Percentiles rank a stretch among this genome's conserved stretches.
Evolutionary conservation across 2,329 filamentous ascomycete genomes (phyloP).

Genomic region (Didymella keratinophila): DNA sequence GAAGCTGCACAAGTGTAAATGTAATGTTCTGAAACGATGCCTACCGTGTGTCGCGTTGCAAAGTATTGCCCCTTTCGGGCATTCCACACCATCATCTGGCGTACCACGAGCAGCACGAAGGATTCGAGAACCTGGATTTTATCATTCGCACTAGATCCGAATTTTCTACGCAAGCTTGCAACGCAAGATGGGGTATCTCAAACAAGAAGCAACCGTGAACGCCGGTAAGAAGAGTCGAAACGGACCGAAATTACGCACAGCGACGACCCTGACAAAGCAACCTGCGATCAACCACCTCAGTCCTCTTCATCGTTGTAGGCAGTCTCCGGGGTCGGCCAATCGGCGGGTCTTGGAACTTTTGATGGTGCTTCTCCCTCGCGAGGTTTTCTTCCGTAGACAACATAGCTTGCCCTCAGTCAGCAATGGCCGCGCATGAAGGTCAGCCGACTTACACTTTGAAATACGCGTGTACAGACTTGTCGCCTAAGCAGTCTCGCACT

Average conservation of each 20-base stretch:
- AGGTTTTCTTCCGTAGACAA: slow-evolving; percentile 42
- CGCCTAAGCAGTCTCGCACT: slow-evolving; percentile 51
- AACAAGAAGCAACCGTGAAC: slow-evolving; percentile 3
- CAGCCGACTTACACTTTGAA: slow-evolving; percentile 51
- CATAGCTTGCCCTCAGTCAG: slow-evolving; percentile 29
- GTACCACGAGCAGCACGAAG: not conserved
- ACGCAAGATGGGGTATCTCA: slow-evolving; percentile 15
- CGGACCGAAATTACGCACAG: not conserved
- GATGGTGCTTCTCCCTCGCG: slow-evolving; percentile 26
- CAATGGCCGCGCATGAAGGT: not conserved
- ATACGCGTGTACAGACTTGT: slow-evolving; percentile 53
- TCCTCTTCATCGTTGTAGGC: slow-evolving; percentile 19
- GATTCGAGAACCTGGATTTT: not conserved
- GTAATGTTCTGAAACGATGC: not conserved
- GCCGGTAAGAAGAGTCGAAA: not conserved
- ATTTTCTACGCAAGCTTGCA: slow-evolving; percentile 1
- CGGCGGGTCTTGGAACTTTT: slow-evolving; percentile 26
- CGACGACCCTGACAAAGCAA: not conserved
- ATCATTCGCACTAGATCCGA: not conserved
- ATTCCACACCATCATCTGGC: not conserved
- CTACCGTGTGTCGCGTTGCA: not conserved
- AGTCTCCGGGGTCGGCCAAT: slow-evolving; percentile 29
- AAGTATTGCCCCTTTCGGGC: not conserved
- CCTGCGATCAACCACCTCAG: not conserved
- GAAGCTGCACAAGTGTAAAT: not conserved